Evolutionary conservation across 1,284 basidiomycete species (phyloP).

Genomic region (Moniliophthora roreri): DNA sequence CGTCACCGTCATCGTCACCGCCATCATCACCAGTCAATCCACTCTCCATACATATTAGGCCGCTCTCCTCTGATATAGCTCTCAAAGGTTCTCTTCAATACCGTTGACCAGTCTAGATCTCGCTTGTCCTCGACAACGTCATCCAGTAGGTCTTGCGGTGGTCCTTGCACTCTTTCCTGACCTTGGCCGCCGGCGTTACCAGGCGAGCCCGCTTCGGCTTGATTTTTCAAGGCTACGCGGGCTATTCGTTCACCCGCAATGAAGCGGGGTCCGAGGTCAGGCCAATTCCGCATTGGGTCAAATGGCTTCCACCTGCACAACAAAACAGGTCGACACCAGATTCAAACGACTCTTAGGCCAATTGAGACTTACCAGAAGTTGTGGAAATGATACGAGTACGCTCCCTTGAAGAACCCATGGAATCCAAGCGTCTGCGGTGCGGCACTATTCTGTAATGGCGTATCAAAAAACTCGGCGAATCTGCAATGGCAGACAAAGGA

Average conservation of each 20-base stretch:
- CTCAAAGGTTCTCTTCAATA: slow-evolving; percentile 79
- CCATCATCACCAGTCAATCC: slow-evolving; percentile 44
- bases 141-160: slow-evolving; percentile 6
- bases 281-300: slow-evolving; percentile 71
- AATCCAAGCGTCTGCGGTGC: slow-evolving; percentile 72
- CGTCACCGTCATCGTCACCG: no score
- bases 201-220: slow-evolving; percentile 11
- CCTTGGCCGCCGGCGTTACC: slow-evolving; percentile 1
- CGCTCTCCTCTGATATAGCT: slow-evolving; percentile 70
- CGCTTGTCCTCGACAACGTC: slow-evolving; percentile 44
- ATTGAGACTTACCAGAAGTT: slow-evolving; percentile 66
- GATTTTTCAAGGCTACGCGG: slow-evolving; percentile 34
- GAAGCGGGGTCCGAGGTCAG: slow-evolving; percentile 70
- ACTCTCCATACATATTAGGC: slow-evolving; percentile 79
- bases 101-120: slow-evolving; percentile 72
- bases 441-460: slow-evolving; percentile 60
- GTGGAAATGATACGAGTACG: slow-evolving; percentile 83
- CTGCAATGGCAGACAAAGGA: slow-evolving; percentile 35
- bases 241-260: slow-evolving; percentile 53
- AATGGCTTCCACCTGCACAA: slow-evolving; percentile 71
- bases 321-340: neutral
- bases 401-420: slow-evolving; percentile 79
- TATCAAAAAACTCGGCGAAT: slow-evolving; percentile 73
- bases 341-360: neutral
- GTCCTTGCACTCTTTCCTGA: no score